A percentile compares a stretch with the other conserved stretches of the same genome.
These are phyloP conservation scores for Hura crepitans DNA, from an alignment of 441 rosid species.

Conservation along the genomic window DNA sequence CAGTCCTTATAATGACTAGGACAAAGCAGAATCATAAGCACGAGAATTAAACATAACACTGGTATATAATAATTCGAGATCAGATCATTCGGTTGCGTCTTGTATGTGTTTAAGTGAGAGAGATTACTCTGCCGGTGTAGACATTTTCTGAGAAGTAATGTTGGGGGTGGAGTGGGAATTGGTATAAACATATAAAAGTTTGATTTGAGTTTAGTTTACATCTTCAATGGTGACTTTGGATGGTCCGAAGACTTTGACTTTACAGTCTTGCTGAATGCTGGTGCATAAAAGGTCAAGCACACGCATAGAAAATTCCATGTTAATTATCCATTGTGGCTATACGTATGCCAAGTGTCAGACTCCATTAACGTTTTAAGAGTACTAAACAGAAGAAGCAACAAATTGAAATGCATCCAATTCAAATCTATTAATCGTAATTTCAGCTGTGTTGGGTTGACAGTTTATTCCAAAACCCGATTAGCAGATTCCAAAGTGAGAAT, in stretches of 20 bases:
- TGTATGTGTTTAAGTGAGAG: slow-evolving; percentile 4
- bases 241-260: slow-evolving; percentile 22
- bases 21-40: neutral
- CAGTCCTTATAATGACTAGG: neutral
- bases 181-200: neutral
- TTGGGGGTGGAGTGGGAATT: neutral
- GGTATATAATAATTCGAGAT: no score
- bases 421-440: neutral
- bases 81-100: neutral
- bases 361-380: no score
- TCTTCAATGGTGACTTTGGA: neutral
- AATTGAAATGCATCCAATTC: no score
- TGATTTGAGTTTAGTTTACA: neutral
- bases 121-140: slow-evolving; percentile 55
- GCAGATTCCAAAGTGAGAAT: neutral
- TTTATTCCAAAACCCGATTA: neutral
- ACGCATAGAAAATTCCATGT: neutral
- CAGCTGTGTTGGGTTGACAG: no score
- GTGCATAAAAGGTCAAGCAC: slow-evolving; percentile 1
- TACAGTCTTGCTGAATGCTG: neutral
- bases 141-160: slow-evolving; percentile 28
- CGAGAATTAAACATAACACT: no score
- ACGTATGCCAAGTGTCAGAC: neutral
- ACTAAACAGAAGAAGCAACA: no score
- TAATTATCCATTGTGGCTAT: neutral